phyloP scores from a whole-genome alignment of 2,329 filamentous ascomycete genomes.

The Arthroderma sp. region DNA sequence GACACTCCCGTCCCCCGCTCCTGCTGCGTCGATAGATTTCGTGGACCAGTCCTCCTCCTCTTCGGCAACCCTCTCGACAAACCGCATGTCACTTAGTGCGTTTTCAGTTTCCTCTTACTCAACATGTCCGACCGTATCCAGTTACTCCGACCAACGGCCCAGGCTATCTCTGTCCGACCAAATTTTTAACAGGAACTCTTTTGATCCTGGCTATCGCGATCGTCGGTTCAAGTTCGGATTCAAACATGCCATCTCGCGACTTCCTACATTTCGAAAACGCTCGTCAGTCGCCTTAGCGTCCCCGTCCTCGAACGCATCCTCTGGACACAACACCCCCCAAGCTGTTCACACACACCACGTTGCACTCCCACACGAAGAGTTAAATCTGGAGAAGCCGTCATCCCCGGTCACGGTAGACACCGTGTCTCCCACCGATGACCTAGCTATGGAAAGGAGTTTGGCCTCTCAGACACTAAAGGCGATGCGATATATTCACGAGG shows the following conservation, averaged over 20 bases:
- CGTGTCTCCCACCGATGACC: slow-evolving; percentile 16
- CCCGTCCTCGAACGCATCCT: background rate
- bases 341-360: no score
- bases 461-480: slow-evolving; percentile 16
- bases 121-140: slow-evolving; percentile 28
- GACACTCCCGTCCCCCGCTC: slow-evolving; percentile 16
- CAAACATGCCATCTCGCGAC: slow-evolving; percentile 8
- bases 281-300: background rate
- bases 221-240: slow-evolving; percentile 7
- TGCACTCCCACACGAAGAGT: no score
- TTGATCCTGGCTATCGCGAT: slow-evolving; percentile 16
- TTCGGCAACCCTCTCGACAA: slow-evolving; percentile 18
- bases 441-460: slow-evolving; percentile 22
- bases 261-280: slow-evolving; percentile 8
- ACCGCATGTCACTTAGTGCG: slow-evolving; percentile 23
- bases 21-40: background rate
- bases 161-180: slow-evolving; percentile 11
- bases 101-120: slow-evolving; percentile 27
- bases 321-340: background rate
- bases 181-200: slow-evolving; percentile 7
- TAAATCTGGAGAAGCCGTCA: no score
- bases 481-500: slow-evolving; percentile 6
- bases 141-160: slow-evolving; percentile 20
- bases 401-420: background rate
- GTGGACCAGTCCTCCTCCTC: slow-evolving; percentile 5